phyloP scores from a whole-genome alignment of 805 yeast species.

The Metschnikowia picachoensis region DNA sequence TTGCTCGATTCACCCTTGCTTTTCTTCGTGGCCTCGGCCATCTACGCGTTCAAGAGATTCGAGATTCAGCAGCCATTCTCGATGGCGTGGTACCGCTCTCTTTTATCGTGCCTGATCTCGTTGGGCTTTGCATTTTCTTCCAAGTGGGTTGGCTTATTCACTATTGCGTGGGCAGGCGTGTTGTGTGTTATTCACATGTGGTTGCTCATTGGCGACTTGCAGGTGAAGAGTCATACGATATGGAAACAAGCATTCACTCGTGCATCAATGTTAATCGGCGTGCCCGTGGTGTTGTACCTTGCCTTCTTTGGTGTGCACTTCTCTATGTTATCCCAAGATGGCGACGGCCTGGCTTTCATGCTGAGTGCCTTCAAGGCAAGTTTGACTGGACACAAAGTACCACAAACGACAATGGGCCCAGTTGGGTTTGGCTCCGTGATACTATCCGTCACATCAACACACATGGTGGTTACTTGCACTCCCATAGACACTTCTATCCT shows the following conservation, averaged over 20 bases:
- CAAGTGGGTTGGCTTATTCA: slow-evolving; percentile 84
- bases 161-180: slow-evolving; percentile 73
- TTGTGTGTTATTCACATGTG: slow-evolving; percentile 60
- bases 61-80: slow-evolving; percentile 64
- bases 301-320: slow-evolving; percentile 63
- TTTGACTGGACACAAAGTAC: slow-evolving; percentile 57
- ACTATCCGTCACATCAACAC: slow-evolving; percentile 66
- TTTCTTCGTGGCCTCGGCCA: slow-evolving; percentile 71
- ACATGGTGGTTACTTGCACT: slow-evolving; percentile 77
- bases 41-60: slow-evolving; percentile 60
- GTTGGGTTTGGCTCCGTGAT: slow-evolving; percentile 72
- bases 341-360: slow-evolving; percentile 71
- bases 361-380: slow-evolving; percentile 68
- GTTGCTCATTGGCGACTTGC: slow-evolving; percentile 70
- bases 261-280: slow-evolving; percentile 49
- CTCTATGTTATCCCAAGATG: slow-evolving; percentile 51
- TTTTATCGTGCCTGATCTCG: slow-evolving; percentile 62
- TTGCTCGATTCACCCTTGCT: slow-evolving; percentile 72
- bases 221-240: slow-evolving; percentile 43
- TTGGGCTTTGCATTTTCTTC: slow-evolving; percentile 71
- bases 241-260: slow-evolving; percentile 48
- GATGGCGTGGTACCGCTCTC: slow-evolving; percentile 52
- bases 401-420: slow-evolving; percentile 53
- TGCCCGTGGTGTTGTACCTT: slow-evolving; percentile 56
- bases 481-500: slow-evolving; percentile 68